These are phyloP conservation scores for Diaporthe velutina DNA, from an alignment of 2,329 filamentous ascomycete species.

Conservation along the genomic window DNA sequence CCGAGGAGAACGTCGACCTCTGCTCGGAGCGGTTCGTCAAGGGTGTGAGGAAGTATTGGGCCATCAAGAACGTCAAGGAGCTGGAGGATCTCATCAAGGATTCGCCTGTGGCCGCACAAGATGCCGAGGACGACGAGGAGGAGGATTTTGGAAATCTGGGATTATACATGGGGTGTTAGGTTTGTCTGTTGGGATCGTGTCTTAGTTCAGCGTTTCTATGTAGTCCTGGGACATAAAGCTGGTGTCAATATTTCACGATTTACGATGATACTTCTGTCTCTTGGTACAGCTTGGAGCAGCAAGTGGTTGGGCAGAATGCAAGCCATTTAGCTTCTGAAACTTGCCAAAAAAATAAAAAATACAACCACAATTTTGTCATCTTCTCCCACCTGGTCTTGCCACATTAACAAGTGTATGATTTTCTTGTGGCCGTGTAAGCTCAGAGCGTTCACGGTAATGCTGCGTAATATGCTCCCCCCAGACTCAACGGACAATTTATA, in stretches of 20 bases:
- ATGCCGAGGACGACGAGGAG: conserved; percentile 39
- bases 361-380: background rate
- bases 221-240: background rate
- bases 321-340: background rate
- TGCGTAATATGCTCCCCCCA: background rate
- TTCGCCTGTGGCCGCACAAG: conserved; percentile 41
- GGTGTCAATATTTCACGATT: conserved; percentile 9
- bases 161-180: conserved; percentile 46
- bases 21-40: conserved; percentile 75
- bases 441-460: too few relatives aligned
- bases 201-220: background rate
- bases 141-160: conserved; percentile 48
- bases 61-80: conserved; percentile 74
- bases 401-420: too few relatives aligned
- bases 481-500: too few relatives aligned
- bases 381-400: too few relatives aligned
- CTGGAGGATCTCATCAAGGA: conserved; percentile 73
- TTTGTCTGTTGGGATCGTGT: conserved; percentile 29
- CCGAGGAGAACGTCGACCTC: conserved; percentile 75
- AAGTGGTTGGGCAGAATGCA: background rate
- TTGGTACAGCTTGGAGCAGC: background rate
- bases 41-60: conserved; percentile 82
- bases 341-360: too few relatives aligned
- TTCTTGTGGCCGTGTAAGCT: background rate
- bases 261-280: background rate